Percentiles rank a stretch among this genome's conserved stretches.
Evolutionary conservation across 2,329 filamentous ascomycete species (phyloP).

Genomic region (Trichoderma polysporum): DNA sequence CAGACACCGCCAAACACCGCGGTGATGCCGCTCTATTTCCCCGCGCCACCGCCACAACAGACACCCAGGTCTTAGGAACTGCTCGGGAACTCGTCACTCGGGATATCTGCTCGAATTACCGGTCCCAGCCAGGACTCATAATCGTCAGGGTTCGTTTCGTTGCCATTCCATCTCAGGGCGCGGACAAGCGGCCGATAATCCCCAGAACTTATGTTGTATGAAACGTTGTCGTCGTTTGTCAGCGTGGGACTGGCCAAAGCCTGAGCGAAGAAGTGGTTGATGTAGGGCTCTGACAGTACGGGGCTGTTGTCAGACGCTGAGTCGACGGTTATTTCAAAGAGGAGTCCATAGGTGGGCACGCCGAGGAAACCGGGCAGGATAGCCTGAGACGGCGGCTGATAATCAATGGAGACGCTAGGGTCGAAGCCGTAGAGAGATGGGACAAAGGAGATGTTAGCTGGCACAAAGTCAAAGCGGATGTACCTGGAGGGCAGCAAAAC

Average conservation of each 20-base stretch:
- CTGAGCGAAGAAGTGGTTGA: neutral
- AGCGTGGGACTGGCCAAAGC: neutral
- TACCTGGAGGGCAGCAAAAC: neutral
- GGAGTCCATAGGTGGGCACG: neutral
- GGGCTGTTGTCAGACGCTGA: neutral
- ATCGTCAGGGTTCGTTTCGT: slow-evolving; percentile 5
- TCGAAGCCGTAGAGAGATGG: slow-evolving; percentile 7
- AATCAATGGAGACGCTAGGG: neutral
- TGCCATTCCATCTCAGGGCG: neutral
- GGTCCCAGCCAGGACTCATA: slow-evolving; percentile 9
- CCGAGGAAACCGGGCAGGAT: neutral
- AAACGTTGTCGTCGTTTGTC: slow-evolving; percentile 1
- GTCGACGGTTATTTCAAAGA: neutral
- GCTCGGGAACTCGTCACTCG: neutral
- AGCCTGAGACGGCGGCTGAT: neutral
- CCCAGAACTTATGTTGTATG: neutral
- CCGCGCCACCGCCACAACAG: neutral
- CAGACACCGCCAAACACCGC: neutral
- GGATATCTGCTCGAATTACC: neutral
- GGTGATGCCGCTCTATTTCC: neutral
- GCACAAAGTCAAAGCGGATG: neutral
- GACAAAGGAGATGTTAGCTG: slow-evolving; percentile 1
- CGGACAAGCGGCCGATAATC: slow-evolving; percentile 14
- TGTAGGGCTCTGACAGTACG: neutral
- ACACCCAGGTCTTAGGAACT: neutral